Evolutionary conservation across 169 alveolate genomes (phyloP), one percentile per base, ranked within the genome.

Genomic region (Cryptosporidium ubiquitum): DNA sequence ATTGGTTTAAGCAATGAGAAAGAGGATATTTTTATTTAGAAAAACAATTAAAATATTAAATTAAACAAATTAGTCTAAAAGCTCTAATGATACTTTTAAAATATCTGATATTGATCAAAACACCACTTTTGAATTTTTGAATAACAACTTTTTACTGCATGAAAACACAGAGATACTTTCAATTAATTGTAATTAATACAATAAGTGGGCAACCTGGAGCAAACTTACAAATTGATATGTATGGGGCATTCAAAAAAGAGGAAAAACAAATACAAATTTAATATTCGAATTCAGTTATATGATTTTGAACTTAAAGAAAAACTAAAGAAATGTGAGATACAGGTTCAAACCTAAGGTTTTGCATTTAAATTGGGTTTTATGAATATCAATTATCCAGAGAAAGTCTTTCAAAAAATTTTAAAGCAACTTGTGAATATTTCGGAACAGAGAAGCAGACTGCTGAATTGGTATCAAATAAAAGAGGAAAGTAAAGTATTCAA

Each of bases 211-310:
- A 58, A 3, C 42, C n/a, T 74, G 86, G 86, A 74, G 86, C 23
- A 18, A 31, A n/a, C 57, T 71, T 40, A 74, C 64, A n/a, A 74
- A 74, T 51, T 51, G 20, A 18, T 74, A 73, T 55, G 86, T 71
- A 4, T 74, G 86, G 86, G 86, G 86, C 0, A 35, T 74, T 37
- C 86, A 74, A 39, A 74, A 71, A 52, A 74, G 86, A 58, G 86
- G 86, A 23, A 74, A 73, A 58, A 58, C 57, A 16, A 29, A 74
- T 35, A 73, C 69, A 18, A 74, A 52, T 57, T 23, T 37, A 57
- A 33, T 74, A n/a, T 6, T 26, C n/a, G 12, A 23, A 6, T 69
- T 23, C 23, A 47, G 4, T 23, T 42, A 23, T 18, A 35, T 29
- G 42, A 47, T 4, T 20, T 69, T 42, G 64, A 69, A 69, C 23